These are phyloP conservation scores for Phaeosphaeriaceae sp. DNA, from an alignment of 2,329 filamentous ascomycete species.

Conservation along the genomic window DNA sequence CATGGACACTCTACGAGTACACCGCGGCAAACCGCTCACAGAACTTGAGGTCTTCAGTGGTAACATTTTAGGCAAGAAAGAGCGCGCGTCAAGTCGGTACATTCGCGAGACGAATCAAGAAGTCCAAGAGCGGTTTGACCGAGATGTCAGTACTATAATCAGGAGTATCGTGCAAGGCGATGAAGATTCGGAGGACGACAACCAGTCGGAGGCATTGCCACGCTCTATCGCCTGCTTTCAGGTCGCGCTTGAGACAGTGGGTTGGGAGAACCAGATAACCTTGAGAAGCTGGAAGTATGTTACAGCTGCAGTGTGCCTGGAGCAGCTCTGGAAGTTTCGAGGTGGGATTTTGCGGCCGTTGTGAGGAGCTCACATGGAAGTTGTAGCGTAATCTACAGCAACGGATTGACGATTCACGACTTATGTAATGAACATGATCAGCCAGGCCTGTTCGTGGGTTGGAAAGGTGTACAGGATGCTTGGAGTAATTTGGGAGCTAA, in stretches of 20 bases:
- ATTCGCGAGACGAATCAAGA: constrained; percentile 38
- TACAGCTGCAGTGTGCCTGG: constrained; percentile 58
- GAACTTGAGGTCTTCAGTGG: constrained; percentile 60
- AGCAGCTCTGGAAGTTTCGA: constrained; percentile 52
- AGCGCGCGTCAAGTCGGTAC: constrained; percentile 42
- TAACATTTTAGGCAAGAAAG: constrained; percentile 61
- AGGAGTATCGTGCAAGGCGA: constrained; percentile 53
- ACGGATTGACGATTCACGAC: too few relatives aligned
- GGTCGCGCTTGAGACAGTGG: constrained; percentile 47
- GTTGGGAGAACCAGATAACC: constrained; percentile 33
- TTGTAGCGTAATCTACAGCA: too few relatives aligned
- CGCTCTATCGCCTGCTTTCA: constrained; percentile 59
- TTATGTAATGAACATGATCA: too few relatives aligned
- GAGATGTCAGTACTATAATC: constrained; percentile 52
- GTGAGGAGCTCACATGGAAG: constrained; percentile 13
- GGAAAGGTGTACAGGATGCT: too few relatives aligned
- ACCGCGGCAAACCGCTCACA: constrained; percentile 36
- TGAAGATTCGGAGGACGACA: constrained; percentile 29
- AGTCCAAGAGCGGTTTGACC: constrained; percentile 51
- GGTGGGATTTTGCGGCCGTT: constrained; percentile 17
- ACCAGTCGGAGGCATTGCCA: constrained; percentile 52
- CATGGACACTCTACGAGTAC: constrained; percentile 49
- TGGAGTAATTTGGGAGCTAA: too few relatives aligned
- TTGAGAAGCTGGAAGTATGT: constrained; percentile 62
- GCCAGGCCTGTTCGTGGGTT: too few relatives aligned